Base-by-base conservation (phyloP, 352 stramenopile species). In the Phytophthora constricta region DNA sequence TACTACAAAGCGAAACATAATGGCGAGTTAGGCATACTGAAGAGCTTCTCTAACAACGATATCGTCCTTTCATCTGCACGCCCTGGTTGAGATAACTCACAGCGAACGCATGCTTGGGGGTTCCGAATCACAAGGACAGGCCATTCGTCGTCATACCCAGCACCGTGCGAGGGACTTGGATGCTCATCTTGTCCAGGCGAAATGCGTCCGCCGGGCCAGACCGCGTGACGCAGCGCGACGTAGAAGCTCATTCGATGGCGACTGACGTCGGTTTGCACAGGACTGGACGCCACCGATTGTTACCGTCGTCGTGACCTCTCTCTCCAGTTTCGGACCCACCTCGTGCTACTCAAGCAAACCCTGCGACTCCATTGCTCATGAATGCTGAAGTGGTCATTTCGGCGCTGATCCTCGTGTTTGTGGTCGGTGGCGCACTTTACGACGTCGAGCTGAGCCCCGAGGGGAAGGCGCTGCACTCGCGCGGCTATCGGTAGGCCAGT, bases 401-500 rank as follows among this genome's bases (percentile, higher is more conserved):
- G 63, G 42, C 73, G 46, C 53, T 80, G 51, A 82, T 86, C 64
- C 53, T 80, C 26, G 68, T 80, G 22, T 87, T 86, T 48, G 76
- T 89, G n/a, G 55, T 81, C 62, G 62, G 72, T 23, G 78, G 80
- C 47, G 76, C 70, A 11, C 39, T 72, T 37, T 86, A 85, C 68
- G 80, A 89, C 42, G 77, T 78, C 20, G 77, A 85, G 69, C 64
- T 89, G 47, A 86, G 71, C 49, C 62, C 56, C 41, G 68, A 37
- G 31, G 31, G 31, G 7, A 0, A 37, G 31, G 31, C 31, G 53
- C 69, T n/a, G n/a, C n/a, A n/a, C n/a, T n/a, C n/a, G n/a, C n/a
- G n/a, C n/a, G n/a, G n/a, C n/a, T n/a, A n/a, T n/a, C n/a, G n/a
- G n/a, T n/a, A n/a, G n/a, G n/a, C n/a, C n/a, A n/a, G n/a, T n/a